These are phyloP conservation scores for Hymenotorrendiella dingleyae DNA, from an alignment of 2,329 filamentous ascomycete genomes.

Conservation along the genomic window DNA sequence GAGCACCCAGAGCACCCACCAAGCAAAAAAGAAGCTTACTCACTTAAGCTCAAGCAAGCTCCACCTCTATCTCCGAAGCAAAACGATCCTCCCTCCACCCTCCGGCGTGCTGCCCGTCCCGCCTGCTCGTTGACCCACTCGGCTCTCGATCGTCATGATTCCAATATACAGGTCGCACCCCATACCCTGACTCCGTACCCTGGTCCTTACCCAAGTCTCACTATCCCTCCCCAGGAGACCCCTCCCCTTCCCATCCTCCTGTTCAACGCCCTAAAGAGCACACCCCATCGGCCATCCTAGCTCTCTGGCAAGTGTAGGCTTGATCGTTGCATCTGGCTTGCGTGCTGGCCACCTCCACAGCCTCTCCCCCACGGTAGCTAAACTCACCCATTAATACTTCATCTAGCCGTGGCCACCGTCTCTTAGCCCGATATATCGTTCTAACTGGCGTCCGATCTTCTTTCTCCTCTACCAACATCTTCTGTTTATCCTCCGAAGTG, in stretches of 20 bases:
- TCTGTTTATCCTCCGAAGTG: slow-evolving; percentile 1
- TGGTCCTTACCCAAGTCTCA: background rate
- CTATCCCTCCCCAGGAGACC: background rate
- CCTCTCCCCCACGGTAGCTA: slow-evolving; percentile 2
- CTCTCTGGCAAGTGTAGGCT: slow-evolving; percentile 1
- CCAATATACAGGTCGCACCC: slow-evolving; percentile 1
- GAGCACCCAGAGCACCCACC: too few species aligned
- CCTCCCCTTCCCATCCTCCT: slow-evolving; percentile 5
- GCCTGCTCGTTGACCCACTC: background rate
- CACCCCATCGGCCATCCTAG: slow-evolving; percentile 5
- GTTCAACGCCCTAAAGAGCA: background rate
- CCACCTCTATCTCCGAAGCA: too few species aligned
- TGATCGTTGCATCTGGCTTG: slow-evolving; percentile 9
- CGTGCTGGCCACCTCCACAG: slow-evolving; percentile 7
- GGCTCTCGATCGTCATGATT: slow-evolving; percentile 1
- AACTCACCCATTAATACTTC: background rate
- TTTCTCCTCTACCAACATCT: background rate
- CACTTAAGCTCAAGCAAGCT: too few species aligned
- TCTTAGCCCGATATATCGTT: slow-evolving; percentile 10
- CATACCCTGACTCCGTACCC: background rate
- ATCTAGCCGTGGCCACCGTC: slow-evolving; percentile 1
- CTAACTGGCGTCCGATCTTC: slow-evolving; percentile 9
- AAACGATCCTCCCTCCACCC: background rate
- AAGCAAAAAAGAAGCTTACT: too few species aligned
- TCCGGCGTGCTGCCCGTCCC: background rate